phyloP scores from a whole-genome alignment of 1,284 basidiomycete genomes.

The Peniophora sp. region DNA sequence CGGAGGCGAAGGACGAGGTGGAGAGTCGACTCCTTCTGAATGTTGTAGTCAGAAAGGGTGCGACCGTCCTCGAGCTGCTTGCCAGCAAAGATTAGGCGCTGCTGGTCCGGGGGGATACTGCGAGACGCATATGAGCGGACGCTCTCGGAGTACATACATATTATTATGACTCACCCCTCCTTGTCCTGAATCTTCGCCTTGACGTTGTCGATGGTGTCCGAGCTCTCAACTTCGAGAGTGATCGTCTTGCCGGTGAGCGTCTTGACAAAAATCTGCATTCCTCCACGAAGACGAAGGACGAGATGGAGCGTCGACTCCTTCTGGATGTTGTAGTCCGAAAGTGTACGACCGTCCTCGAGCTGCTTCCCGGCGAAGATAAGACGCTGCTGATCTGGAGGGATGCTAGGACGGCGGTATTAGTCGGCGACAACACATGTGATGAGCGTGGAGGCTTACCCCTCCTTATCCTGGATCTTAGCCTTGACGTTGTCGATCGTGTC shows the following conservation, averaged over 20 bases:
- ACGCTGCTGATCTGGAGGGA: conserved; percentile 94
- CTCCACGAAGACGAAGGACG: conserved; percentile 50
- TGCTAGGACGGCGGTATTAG: conserved; percentile 34
- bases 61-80: conserved; percentile 97
- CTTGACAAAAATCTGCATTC: conserved; percentile 94
- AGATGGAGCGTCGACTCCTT: conserved; percentile 95
- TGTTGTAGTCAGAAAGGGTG: conserved; percentile 88
- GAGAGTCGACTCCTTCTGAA: conserved; percentile 94
- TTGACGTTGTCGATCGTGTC: conserved; percentile 47
- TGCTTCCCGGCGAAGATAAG: conserved; percentile 99
- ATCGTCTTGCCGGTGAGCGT: conserved; percentile 88
- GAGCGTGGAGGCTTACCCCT: conserved; percentile 8
- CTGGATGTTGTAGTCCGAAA: conserved; percentile 92
- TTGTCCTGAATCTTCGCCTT: conserved; percentile 96
- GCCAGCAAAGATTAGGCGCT: conserved; percentile 96
- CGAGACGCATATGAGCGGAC: conserved; percentile 4
- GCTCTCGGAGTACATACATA: neutral
- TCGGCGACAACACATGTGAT: too few relatives aligned
- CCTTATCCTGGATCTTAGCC: conserved; percentile 47
- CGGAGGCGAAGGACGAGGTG: conserved; percentile 93
- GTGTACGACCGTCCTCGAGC: conserved; percentile 88
- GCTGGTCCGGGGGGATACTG: conserved; percentile 92
- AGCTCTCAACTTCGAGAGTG: conserved; percentile 95
- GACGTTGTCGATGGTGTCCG: conserved; percentile 97
- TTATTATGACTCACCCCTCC: conserved; percentile 60